A percentile compares a stretch with the other conserved stretches of the same genome.
Evolutionary conservation across 1,284 basidiomycete genomes (phyloP).

Genomic region (Irpex sp.): DNA sequence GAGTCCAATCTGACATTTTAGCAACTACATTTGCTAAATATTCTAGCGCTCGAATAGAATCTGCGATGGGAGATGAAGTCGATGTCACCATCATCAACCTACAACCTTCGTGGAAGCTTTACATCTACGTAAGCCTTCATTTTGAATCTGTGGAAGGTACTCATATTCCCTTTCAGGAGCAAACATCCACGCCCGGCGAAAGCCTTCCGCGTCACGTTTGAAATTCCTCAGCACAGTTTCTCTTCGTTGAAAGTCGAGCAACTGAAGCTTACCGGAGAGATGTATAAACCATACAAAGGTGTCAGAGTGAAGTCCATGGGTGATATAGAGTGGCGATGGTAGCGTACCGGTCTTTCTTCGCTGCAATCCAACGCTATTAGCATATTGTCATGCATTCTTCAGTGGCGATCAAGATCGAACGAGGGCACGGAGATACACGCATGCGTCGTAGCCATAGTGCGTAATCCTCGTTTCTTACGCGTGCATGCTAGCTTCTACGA

Average conservation of each 20-base stretch:
- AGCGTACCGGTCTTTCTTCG: background rate
- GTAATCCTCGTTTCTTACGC: background rate
- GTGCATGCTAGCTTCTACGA: background rate
- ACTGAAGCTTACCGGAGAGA: slow-evolving; percentile 74
- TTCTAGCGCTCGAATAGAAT: slow-evolving; percentile 34
- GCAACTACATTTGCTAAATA: background rate
- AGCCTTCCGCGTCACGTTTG: slow-evolving; percentile 68
- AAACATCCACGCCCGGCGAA: slow-evolving; percentile 52
- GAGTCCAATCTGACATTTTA: slow-evolving; percentile 11
- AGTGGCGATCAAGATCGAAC: background rate
- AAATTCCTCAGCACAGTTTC: slow-evolving; percentile 68
- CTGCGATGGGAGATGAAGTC: slow-evolving; percentile 74
- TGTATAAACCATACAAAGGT: slow-evolving; percentile 72
- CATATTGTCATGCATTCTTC: too few relatives aligned
- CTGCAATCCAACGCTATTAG: background rate
- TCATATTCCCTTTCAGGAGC: slow-evolving; percentile 22
- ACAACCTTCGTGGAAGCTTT: slow-evolving; percentile 76
- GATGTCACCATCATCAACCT: slow-evolving; percentile 63
- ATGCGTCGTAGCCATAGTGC: background rate
- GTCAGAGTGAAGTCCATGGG: slow-evolving; percentile 58
- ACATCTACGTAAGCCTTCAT: slow-evolving; percentile 47
- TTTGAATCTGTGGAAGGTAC: background rate
- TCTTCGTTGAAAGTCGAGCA: slow-evolving; percentile 83
- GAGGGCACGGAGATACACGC: background rate
- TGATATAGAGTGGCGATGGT: slow-evolving; percentile 75